Evolutionary conservation across 805 yeast genomes (phyloP).

Genomic region (Wickerhamiella sergipiensis): DNA sequence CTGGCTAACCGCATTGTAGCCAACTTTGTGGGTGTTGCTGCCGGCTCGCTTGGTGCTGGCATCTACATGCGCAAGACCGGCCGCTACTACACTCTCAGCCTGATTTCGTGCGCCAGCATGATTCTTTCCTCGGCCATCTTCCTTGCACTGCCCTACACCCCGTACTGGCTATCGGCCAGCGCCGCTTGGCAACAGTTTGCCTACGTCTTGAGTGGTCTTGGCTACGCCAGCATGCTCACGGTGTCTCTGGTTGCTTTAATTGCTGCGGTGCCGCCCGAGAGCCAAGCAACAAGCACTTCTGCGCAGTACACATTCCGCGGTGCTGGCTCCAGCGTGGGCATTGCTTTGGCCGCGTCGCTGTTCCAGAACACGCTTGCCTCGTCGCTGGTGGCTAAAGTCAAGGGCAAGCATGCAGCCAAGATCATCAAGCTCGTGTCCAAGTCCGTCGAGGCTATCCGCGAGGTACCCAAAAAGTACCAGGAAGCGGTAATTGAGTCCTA

Average conservation of each 20-base stretch:
- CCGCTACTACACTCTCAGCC: conserved; percentile 38
- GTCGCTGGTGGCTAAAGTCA: conserved; percentile 20
- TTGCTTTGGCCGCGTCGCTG: conserved; percentile 51
- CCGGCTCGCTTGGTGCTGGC: conserved; percentile 58
- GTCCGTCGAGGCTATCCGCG: conserved; percentile 36
- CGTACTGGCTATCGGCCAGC: conserved; percentile 45
- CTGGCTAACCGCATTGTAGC: conserved; percentile 38
- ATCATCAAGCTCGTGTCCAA: conserved; percentile 32
- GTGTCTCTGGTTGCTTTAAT: conserved; percentile 62
- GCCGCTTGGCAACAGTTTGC: conserved; percentile 32
- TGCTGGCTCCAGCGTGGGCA: conserved; percentile 77
- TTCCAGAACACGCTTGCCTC: conserved; percentile 38
- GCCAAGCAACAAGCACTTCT: conserved; percentile 78
- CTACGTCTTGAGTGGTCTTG: conserved; percentile 42
- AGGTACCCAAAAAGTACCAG: conserved; percentile 34
- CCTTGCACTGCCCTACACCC: conserved; percentile 24
- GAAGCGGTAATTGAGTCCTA: conserved; percentile 33
- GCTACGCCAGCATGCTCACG: conserved; percentile 55
- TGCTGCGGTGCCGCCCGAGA: conserved; percentile 52
- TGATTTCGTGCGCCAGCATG: conserved; percentile 30
- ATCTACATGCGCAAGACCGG: conserved; percentile 55
- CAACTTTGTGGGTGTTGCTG: conserved; percentile 53
- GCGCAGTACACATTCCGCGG: conserved; percentile 82
- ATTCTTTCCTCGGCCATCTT: conserved; percentile 35
- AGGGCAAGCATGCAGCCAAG: conserved; percentile 27